phyloP scores from a whole-genome alignment of 2,329 filamentous ascomycete genomes.

The Pleomassaria siparia region DNA sequence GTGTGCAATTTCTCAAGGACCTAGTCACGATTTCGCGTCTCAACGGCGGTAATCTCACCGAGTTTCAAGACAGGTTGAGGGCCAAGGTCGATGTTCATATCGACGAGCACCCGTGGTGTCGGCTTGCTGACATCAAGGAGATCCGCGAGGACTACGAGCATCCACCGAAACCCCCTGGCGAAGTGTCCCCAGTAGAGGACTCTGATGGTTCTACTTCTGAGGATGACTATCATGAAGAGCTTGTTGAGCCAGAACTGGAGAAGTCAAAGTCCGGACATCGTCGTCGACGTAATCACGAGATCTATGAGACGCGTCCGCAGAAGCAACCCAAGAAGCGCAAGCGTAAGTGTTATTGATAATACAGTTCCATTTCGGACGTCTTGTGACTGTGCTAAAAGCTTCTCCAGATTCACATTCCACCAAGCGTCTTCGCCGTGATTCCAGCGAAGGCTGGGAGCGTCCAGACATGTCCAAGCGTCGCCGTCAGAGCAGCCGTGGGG shows the following conservation, averaged over 20 bases:
- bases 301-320: conserved; percentile 1
- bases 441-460: conserved; percentile 27
- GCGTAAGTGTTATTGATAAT: conserved; percentile 1
- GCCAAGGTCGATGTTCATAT: conserved; percentile 27
- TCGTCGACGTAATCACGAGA: conserved; percentile 3
- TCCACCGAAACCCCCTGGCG: conserved; percentile 15
- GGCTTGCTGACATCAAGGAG: conserved; percentile 33
- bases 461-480: conserved; percentile 5
- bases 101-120: conserved; percentile 33
- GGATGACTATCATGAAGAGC: conserved; percentile 34
- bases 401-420: too few species aligned
- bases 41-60: conserved; percentile 24
- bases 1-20: conserved; percentile 40
- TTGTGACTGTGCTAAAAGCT: too few species aligned
- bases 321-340: neutral
- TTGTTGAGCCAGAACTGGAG: conserved; percentile 28
- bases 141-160: conserved; percentile 32
- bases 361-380: neutral
- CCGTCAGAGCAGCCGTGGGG: neutral
- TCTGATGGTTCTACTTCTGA: conserved; percentile 20
- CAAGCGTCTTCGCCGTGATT: conserved; percentile 29
- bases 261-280: conserved; percentile 16
- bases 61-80: conserved; percentile 29
- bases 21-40: conserved; percentile 34
- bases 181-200: conserved; percentile 7